Conservation (phyloP, 305 asterid species). For the Fraxinus sp. region DNA sequence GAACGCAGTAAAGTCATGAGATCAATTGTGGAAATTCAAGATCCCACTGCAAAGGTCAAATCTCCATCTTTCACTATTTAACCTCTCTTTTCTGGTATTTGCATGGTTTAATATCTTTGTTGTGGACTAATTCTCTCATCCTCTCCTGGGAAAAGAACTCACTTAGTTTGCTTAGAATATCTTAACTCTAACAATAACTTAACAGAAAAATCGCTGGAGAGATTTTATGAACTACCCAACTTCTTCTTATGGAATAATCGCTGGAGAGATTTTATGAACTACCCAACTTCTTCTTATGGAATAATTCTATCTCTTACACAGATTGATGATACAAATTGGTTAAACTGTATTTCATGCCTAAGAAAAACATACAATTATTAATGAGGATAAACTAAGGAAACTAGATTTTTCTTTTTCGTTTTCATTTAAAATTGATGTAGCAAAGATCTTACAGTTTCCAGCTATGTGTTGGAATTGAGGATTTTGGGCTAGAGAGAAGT, state of each 20-base stretch:
- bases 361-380: background rate
- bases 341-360: background rate
- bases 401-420: background rate
- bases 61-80: background rate
- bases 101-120: background rate
- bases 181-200: background rate
- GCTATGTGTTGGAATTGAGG: background rate
- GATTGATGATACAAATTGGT: background rate
- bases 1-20: constrained; percentile 44
- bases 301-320: background rate
- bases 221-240: background rate
- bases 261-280: background rate
- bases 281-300: background rate
- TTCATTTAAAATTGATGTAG: background rate
- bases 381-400: background rate
- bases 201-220: background rate
- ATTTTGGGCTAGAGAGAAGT: background rate
- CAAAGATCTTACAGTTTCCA: background rate
- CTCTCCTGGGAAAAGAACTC: background rate
- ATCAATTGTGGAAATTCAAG: constrained; percentile 37
- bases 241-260: background rate
- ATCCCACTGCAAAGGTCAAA: constrained; percentile 67
- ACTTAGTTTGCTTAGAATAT: background rate
- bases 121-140: background rate
- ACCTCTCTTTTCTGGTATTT: background rate